A percentile compares a stretch with the other conserved stretches of the same genome.
phyloP scores from a whole-genome alignment of 805 yeast species.

The Candida namnaoensis region DNA sequence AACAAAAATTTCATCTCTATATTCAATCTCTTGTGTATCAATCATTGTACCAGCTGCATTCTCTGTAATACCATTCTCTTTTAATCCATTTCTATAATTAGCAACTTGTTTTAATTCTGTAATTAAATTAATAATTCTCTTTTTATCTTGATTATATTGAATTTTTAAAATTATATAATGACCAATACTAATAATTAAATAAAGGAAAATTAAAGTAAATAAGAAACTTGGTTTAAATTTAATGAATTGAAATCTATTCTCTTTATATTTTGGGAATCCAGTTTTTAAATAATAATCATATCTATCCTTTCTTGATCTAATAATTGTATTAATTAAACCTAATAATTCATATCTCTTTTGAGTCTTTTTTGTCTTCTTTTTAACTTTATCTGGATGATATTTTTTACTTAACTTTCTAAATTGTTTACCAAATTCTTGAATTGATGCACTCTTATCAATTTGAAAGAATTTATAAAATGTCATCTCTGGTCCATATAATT shows the following conservation, averaged over 20 bases:
- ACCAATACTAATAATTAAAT: conserved; percentile 39
- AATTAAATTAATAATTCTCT: conserved; percentile 44
- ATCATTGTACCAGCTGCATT: background rate
- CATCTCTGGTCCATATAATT: conserved; percentile 51
- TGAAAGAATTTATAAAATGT: conserved; percentile 66
- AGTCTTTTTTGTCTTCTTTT: conserved; percentile 39
- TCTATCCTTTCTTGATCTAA: conserved; percentile 55
- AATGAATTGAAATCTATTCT: conserved; percentile 53
- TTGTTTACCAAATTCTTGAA: conserved; percentile 47
- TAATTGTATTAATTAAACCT: conserved; percentile 65
- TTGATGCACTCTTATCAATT: background rate
- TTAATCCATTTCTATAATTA: background rate
- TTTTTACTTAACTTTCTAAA: conserved; percentile 63
- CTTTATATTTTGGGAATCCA: conserved; percentile 84
- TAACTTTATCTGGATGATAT: conserved; percentile 81
- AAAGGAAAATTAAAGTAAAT: conserved; percentile 42
- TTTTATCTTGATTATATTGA: conserved; percentile 46
- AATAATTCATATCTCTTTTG: conserved; percentile 71
- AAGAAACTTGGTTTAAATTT: conserved; percentile 62
- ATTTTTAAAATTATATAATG: conserved; percentile 52
- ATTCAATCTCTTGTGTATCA: background rate
- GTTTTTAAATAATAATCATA: conserved; percentile 77
- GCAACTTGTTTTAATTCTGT: conserved; percentile 31
- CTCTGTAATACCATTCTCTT: background rate
- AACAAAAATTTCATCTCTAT: background rate